Evolutionary conservation across 306 rosid genomes (phyloP).

Genomic region (Gastrolobium bilobum): DNA sequence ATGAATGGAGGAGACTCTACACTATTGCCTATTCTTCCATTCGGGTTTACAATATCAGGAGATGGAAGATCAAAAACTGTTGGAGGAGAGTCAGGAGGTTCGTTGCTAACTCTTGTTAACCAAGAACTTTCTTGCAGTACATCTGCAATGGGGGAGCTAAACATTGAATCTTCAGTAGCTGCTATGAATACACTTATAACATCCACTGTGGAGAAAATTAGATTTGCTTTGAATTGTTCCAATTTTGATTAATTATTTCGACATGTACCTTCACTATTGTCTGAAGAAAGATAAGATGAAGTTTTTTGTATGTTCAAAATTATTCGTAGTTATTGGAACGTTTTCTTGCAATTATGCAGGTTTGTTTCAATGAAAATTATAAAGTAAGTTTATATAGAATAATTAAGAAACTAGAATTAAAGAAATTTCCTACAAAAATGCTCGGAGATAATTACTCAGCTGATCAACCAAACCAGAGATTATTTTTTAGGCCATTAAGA

Average conservation of each 20-base stretch:
- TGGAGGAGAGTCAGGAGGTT: slow-evolving; percentile 49
- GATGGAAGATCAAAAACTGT: slow-evolving; percentile 47
- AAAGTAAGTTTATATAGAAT: too few relatives aligned
- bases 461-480: too few relatives aligned
- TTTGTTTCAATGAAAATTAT: neutral
- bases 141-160: neutral
- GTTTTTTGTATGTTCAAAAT: too few relatives aligned
- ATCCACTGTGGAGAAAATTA: slow-evolving; percentile 40
- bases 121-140: slow-evolving; percentile 56
- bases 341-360: too few relatives aligned
- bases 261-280: too few relatives aligned
- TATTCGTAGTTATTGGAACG: too few relatives aligned
- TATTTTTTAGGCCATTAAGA: too few relatives aligned
- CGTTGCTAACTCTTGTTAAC: slow-evolving; percentile 63
- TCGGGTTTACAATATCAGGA: slow-evolving; percentile 65
- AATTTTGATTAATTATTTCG: neutral
- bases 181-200: slow-evolving; percentile 54
- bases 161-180: slow-evolving; percentile 39
- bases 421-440: too few relatives aligned
- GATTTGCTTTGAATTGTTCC: slow-evolving; percentile 10
- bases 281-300: neutral
- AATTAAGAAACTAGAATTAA: too few relatives aligned
- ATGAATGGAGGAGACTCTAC: slow-evolving; percentile 58
- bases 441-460: too few relatives aligned
- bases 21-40: slow-evolving; percentile 63